Base-by-base conservation (phyloP, 2,329 filamentous ascomycete genomes). In the Leptographium wingfieldii region DNA sequence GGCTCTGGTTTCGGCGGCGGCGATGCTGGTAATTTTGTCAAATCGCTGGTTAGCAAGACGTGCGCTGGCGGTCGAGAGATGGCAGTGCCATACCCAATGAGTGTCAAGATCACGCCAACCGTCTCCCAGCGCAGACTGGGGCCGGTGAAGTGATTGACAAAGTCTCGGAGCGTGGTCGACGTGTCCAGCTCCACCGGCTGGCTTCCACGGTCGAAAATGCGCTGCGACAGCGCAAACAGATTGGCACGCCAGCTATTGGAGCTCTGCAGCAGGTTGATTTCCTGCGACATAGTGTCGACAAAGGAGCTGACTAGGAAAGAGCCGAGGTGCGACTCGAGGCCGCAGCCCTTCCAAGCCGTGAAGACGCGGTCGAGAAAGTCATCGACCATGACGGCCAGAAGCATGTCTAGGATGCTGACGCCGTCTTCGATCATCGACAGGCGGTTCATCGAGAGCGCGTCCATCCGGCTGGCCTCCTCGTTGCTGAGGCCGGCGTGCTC, bases 391-490 rank as follows among this genome's bases (percentile, higher is more conserved):
- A 60, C 31, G 22, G 51, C 40, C 19, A 53, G 35, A 10, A 60
- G 56, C n/a, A 60, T 53, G 29, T 58, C 56, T 3, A 60, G 43
- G 5, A 60, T 52, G 14, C 57, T 51, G 16, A 46, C 59, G 27
- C 59, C 59, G n/a, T 60, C 59, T 7, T 58, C 59, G 25, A 60
- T 54, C 59, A 60, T 60, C 11, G 59, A 56, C 16, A 51, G 54
- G 16, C 56, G 56, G 52, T 56, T 60, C 59, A 60, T 60, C 27
- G 57, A 52, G 31, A 60, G 56, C 56, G 53, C 53, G 11, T 55
- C 53, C 31, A 55, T 22, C 53, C 53, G 53, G 31, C 53, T 55
- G 31, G 53, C 53, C n/a, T 55, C 53, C 53, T 55, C 53, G 53
- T 11, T 38, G 53, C 33, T 55, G 53, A 55, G 53, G 16, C 53